These are phyloP conservation scores for Trichomonascaceae sp. DNA, from an alignment of 1,139 yeast genomes.

Conservation along the genomic window DNA sequence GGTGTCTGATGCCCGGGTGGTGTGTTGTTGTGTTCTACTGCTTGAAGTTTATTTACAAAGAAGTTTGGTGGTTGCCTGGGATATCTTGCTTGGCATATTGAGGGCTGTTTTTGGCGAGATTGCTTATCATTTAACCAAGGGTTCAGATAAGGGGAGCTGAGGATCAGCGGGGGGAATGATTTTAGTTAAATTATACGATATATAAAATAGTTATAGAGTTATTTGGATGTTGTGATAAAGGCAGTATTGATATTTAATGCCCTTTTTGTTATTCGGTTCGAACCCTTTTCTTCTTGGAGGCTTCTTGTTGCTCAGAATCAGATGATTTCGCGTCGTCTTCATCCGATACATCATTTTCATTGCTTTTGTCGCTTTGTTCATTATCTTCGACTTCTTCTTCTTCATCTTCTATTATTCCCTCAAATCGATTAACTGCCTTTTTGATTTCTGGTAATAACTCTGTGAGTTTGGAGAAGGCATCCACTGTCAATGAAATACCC, in stretches of 20 bases:
- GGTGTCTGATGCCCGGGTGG: neutral
- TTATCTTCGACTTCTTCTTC: slow-evolving; percentile 11
- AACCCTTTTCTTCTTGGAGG: neutral
- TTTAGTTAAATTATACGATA: neutral
- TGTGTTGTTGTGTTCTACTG: neutral
- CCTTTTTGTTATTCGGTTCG: neutral
- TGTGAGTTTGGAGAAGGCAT: slow-evolving; percentile 55
- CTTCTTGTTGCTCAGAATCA: neutral
- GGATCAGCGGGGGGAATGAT: neutral
- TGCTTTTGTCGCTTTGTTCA: neutral
- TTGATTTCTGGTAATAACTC: slow-evolving; percentile 51
- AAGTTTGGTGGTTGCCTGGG: neutral
- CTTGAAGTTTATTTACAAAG: neutral
- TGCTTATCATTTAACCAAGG: neutral
- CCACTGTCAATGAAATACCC: slow-evolving; percentile 75
- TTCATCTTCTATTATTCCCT: slow-evolving; percentile 12
- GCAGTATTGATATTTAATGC: too few species aligned
- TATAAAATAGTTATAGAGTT: neutral
- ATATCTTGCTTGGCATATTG: neutral
- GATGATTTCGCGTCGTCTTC: neutral
- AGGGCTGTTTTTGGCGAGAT: too few species aligned
- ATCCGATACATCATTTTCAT: neutral
- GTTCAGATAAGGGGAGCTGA: neutral
- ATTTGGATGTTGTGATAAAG: neutral
- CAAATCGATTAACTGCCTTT: slow-evolving; percentile 44